A percentile compares a stretch with the other conserved stretches of the same genome.
phyloP scores from a whole-genome alignment of 164 flowering plant genomes.

The Umbilicus rupestris region DNA sequence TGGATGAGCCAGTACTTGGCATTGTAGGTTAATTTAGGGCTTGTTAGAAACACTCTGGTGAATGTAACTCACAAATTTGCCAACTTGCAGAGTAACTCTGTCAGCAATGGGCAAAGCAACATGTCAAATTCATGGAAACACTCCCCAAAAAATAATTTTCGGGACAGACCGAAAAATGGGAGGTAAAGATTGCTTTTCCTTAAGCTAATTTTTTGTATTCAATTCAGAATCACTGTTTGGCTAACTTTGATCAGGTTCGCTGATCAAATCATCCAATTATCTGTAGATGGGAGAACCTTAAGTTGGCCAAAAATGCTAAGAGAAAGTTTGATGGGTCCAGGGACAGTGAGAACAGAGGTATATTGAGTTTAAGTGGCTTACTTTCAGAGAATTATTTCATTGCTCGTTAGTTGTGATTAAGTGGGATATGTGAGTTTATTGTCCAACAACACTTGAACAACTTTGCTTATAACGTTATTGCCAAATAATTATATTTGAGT shows the following conservation, averaged over 20 bases:
- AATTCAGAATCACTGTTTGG: background rate
- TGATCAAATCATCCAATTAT: background rate
- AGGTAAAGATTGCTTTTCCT: background rate
- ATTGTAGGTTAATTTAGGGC: background rate
- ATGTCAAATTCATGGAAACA: constrained; percentile 2
- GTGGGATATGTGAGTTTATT: background rate
- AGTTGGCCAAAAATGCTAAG: constrained; percentile 9
- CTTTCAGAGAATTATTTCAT: background rate
- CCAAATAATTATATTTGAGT: too few relatives aligned
- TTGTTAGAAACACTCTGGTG: background rate
- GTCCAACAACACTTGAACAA: background rate
- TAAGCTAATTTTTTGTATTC: background rate
- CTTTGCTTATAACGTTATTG: background rate
- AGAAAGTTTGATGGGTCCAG: constrained; percentile 18
- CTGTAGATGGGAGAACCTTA: constrained; percentile 4
- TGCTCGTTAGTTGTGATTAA: background rate
- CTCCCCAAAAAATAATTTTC: background rate
- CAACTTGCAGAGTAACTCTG: background rate
- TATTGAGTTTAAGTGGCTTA: constrained; percentile 1
- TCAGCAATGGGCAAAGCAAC: constrained; percentile 2
- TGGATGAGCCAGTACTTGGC: background rate
- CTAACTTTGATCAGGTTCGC: background rate
- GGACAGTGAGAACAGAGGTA: constrained; percentile 27
- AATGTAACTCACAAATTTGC: background rate
- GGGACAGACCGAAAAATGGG: background rate